phyloP scores from a whole-genome alignment of 805 yeast genomes.

The Debaryomyces hansenii region DNA sequence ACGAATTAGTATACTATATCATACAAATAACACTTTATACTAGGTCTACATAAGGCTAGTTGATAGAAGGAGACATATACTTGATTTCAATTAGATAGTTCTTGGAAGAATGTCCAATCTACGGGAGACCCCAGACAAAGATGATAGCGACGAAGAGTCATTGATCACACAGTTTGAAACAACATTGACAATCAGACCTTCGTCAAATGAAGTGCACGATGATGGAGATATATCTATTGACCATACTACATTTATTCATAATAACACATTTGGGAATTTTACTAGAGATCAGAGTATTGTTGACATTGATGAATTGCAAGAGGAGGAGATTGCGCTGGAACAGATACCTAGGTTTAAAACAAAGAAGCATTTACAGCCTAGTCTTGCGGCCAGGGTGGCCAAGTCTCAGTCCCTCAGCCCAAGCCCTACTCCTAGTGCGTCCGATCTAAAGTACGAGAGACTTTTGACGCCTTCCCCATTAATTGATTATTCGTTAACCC shows the following conservation, averaged over 20 bases:
- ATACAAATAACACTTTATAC: too few relatives aligned
- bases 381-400: conserved; percentile 14
- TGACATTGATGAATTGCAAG: conserved; percentile 34
- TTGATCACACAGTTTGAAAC: conserved; percentile 45
- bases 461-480: conserved; percentile 34
- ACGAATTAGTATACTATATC: neutral
- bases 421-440: neutral
- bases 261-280: conserved; percentile 24
- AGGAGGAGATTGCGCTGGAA: conserved; percentile 33
- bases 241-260: conserved; percentile 32
- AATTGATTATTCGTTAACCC: conserved; percentile 32
- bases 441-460: conserved; percentile 24
- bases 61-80: too few relatives aligned
- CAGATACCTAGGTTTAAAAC: conserved; percentile 38
- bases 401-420: neutral
- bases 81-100: neutral
- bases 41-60: too few relatives aligned
- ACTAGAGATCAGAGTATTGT: conserved; percentile 32
- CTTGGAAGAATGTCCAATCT: conserved; percentile 5
- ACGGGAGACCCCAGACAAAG: conserved; percentile 11
- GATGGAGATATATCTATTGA: conserved; percentile 41
- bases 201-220: conserved; percentile 33
- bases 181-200: conserved; percentile 40
- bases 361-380: conserved; percentile 31
- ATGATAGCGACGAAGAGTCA: conserved; percentile 36